These are phyloP conservation scores for Fusarium nurragi DNA, from an alignment of 2,329 filamentous ascomycete genomes.

Conservation along the genomic window DNA sequence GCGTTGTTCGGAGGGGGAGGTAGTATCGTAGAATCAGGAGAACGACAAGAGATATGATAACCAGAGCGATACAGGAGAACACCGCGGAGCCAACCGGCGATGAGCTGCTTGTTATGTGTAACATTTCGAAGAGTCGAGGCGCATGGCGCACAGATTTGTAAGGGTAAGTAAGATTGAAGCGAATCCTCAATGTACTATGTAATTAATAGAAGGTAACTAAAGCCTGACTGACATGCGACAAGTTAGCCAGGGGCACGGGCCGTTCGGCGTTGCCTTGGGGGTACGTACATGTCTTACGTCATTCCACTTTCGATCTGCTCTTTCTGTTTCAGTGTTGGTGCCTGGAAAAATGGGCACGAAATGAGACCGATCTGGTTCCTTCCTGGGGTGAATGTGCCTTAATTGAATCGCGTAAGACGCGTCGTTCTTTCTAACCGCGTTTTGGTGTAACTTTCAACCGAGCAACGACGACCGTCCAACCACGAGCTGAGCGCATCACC, in stretches of 20 bases:
- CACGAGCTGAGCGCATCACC: constrained; percentile 16
- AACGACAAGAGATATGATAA: constrained; percentile 78
- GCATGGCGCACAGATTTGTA: constrained; percentile 44
- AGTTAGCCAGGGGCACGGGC: constrained; percentile 38
- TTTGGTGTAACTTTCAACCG: constrained; percentile 8
- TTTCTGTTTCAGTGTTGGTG: not conserved
- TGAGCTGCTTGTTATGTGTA: constrained; percentile 60
- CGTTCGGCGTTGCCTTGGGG: constrained; percentile 18
- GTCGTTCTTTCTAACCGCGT: constrained; percentile 18
- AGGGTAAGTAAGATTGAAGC: constrained; percentile 35
- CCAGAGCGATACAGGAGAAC: constrained; percentile 77
- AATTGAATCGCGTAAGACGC: constrained; percentile 38
- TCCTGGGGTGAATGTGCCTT: constrained; percentile 4
- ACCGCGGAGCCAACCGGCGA: constrained; percentile 81
- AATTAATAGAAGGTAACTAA: constrained; percentile 10
- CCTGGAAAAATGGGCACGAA: constrained; percentile 34
- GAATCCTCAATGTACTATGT: constrained; percentile 12
- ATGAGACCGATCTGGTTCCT: not conserved
- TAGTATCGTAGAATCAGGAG: constrained; percentile 89
- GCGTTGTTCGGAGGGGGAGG: constrained; percentile 88
- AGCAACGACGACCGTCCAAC: constrained; percentile 19
- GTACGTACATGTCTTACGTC: constrained; percentile 39
- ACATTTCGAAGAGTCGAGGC: constrained; percentile 55
- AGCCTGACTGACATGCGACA: constrained; percentile 32
- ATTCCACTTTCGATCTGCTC: constrained; percentile 10